These are phyloP conservation scores for Triticum turgidum DNA, from an alignment of 176 grass and related monocot species.

Conservation along the genomic window DNA sequence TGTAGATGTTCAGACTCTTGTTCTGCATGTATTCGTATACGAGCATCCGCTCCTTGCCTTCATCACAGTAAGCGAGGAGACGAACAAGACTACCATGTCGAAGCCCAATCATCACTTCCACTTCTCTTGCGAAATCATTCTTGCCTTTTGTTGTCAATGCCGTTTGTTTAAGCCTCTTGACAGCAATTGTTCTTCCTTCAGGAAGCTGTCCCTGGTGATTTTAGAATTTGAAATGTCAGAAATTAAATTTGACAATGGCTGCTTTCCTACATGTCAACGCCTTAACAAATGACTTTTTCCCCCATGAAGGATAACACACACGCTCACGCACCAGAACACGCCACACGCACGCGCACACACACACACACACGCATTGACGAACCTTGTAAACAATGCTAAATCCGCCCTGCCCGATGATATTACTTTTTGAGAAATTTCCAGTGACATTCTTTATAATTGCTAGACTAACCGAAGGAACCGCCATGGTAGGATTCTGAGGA, in stretches of 20 bases:
- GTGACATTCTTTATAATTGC: too few species aligned
- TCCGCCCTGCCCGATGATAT: too few species aligned
- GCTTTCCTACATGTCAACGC: background rate
- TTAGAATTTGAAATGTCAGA: background rate
- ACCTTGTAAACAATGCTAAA: too few species aligned
- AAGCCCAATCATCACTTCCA: conserved; percentile 27
- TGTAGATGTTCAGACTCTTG: background rate
- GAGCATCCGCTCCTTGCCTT: background rate
- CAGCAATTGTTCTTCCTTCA: conserved; percentile 6
- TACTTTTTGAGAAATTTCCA: too few species aligned
- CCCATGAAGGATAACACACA: background rate
- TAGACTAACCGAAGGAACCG: too few species aligned
- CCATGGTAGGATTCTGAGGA: too few species aligned
- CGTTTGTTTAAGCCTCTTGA: conserved; percentile 1
- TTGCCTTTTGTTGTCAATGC: background rate
- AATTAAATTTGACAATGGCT: background rate
- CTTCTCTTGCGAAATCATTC: conserved; percentile 15
- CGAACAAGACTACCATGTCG: background rate
- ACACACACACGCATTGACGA: too few species aligned
- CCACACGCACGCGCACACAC: too few species aligned
- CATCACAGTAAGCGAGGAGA: conserved; percentile 26
- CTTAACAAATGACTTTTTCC: background rate
- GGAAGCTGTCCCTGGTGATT: conserved; percentile 1
- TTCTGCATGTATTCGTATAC: conserved; percentile 23
- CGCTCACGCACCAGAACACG: too few species aligned